Conservation (phyloP, 2,329 filamentous ascomycete genomes). For the Apiospora kogelbergensis region DNA sequence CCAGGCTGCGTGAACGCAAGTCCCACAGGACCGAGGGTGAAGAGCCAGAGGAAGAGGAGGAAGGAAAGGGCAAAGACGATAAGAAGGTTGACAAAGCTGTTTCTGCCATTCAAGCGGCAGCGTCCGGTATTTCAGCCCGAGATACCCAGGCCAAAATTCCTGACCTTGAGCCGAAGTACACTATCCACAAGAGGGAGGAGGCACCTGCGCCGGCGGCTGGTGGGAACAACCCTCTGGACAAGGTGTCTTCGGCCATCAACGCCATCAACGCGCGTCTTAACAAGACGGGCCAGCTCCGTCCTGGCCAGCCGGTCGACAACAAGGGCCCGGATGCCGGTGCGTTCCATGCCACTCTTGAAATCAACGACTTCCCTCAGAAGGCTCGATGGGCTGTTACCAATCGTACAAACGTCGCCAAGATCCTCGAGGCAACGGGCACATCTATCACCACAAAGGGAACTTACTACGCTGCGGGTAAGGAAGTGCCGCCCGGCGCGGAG, state of each 20-base stretch:
- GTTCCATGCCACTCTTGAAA: slow-evolving; percentile 95
- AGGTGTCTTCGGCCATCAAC: slow-evolving; percentile 85
- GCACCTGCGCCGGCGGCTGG: slow-evolving; percentile 41
- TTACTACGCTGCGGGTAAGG: slow-evolving; percentile 82
- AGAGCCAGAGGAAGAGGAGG: slow-evolving; percentile 74
- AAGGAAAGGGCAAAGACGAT: slow-evolving; percentile 68
- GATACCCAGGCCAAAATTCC: slow-evolving; percentile 41
- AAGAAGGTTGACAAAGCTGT: slow-evolving; percentile 70
- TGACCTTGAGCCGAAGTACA: slow-evolving; percentile 59
- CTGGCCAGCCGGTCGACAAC: slow-evolving; percentile 95
- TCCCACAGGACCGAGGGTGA: slow-evolving; percentile 86
- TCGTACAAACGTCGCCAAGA: slow-evolving; percentile 96
- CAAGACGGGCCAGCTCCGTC: slow-evolving; percentile 83
- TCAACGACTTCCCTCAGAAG: slow-evolving; percentile 99
- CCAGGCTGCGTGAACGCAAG: slow-evolving; percentile 82
- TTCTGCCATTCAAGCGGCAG: slow-evolving; percentile 62
- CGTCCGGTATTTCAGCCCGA: slow-evolving; percentile 56
- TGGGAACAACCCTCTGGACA: slow-evolving; percentile 71
- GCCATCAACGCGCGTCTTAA: slow-evolving; percentile 89
- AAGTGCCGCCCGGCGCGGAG: slow-evolving; percentile 70
- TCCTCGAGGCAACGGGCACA: slow-evolving; percentile 89
- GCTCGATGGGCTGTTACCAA: slow-evolving; percentile 98
- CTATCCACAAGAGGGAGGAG: slow-evolving; percentile 69
- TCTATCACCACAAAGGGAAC: slow-evolving; percentile 97
- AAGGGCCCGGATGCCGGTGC: slow-evolving; percentile 96